Evolutionary conservation across 2,329 filamentous ascomycete genomes (phyloP), one percentile per base, ranked within the genome.

Genomic region (Colletotrichum sansevieriae): DNA sequence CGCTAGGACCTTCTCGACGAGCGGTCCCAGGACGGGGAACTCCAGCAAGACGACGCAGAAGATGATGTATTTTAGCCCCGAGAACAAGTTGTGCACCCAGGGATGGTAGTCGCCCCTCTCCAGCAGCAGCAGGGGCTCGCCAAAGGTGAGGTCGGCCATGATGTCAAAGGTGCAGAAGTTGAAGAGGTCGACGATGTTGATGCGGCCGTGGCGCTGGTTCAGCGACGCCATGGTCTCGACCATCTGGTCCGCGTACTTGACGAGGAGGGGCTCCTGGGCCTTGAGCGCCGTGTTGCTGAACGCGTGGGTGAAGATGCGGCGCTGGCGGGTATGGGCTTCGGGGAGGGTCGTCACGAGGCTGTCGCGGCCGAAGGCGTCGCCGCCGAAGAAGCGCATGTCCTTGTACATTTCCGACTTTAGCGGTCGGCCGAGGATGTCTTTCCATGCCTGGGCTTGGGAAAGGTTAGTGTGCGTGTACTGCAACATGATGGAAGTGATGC

Each of bases 161-260:
- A 78, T 65, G 56, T 78, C 77, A 37, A 78, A 77, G 0, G 76
- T 75, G 22, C 70, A 68, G 20, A 62, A 76, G 60, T 73, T 75
- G 71, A 72, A 77, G 22, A 68, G 46, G 54, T 68, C 65, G 25
- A 68, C 65, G n/a, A 68, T 15, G 54, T 68, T 65, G 46, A 68
- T 13, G 18, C 33, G n/a, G 0, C 49, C 66, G n/a, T 60, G 15
- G 39, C 56, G 56, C 3, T 18, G 4, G 61, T 10, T 12, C 20
- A 73, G 73, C 41, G 84, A 66, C 39, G 75, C 76, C 65, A 68
- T 68, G 11, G 61, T 51, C 12, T 73, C 60, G 43, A 84, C 75
- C 56, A 84, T 76, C 18, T 82, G 70, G 52, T 80, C 74, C 10
- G 82, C 78, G 71, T 84, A 82, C 0, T 71, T 70, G 64, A 76